These are phyloP conservation scores for Phanerochaete carnosa DNA, from an alignment of 768 basidiomycete genomes.

Conservation along the genomic window DNA sequence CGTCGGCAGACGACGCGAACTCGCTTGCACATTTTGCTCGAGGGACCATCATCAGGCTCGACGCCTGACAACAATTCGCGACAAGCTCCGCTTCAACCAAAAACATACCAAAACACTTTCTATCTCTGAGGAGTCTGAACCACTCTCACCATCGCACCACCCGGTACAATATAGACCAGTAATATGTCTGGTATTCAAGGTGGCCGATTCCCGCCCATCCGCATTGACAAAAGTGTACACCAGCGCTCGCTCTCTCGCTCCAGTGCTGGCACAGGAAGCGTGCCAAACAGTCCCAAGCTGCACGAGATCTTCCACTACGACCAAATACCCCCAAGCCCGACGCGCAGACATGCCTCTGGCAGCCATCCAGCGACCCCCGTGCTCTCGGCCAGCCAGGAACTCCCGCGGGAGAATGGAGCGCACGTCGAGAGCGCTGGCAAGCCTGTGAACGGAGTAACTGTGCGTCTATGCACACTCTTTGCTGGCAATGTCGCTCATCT, in stretches of 20 bases:
- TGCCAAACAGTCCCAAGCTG: not conserved
- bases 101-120: not conserved
- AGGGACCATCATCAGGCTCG: not conserved
- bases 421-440: not conserved
- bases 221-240: not conserved
- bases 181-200: not conserved
- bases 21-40: conserved; percentile 1
- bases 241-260: not conserved
- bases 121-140: no score
- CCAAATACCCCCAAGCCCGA: not conserved
- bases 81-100: not conserved
- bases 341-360: not conserved
- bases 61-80: not conserved
- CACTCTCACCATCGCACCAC: not conserved
- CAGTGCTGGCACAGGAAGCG: not conserved
- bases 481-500: not conserved
- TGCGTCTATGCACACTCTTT: not conserved
- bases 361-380: not conserved
- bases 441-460: not conserved
- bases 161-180: not conserved
- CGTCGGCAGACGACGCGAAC: not conserved
- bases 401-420: not conserved
- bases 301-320: not conserved
- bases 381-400: not conserved
- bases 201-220: not conserved